A percentile compares a stretch with the other conserved stretches of the same genome.
phyloP scores from a whole-genome alignment of 768 basidiomycete genomes.

The Macrolepiota albuminosa region DNA sequence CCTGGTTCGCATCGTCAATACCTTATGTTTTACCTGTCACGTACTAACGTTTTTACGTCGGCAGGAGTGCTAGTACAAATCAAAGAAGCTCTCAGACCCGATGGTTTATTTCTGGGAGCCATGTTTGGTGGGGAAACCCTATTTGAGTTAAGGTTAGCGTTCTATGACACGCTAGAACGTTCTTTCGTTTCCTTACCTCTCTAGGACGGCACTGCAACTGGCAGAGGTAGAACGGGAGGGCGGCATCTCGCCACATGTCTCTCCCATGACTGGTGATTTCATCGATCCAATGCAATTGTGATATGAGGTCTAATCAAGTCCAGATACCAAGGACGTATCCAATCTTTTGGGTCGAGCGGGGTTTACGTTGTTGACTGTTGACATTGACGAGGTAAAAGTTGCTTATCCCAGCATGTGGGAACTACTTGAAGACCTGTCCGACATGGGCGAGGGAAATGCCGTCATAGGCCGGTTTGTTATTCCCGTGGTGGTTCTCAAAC shows the following conservation, averaged over 20 bases:
- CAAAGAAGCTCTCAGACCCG: constrained; percentile 75
- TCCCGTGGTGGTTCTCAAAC: not conserved
- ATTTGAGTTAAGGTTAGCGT: constrained; percentile 77
- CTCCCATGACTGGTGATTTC: constrained; percentile 89
- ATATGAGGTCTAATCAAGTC: not conserved
- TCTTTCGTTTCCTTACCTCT: not conserved
- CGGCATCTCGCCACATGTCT: constrained; percentile 93
- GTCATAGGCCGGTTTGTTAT: constrained; percentile 71
- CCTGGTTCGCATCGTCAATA: constrained; percentile 53
- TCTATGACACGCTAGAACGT: not conserved
- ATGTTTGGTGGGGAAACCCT: constrained; percentile 95
- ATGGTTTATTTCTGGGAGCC: constrained; percentile 92
- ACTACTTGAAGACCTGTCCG: constrained; percentile 84
- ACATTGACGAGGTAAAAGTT: constrained; percentile 89
- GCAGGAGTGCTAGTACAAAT: constrained; percentile 84
- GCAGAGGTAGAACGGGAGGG: constrained; percentile 94
- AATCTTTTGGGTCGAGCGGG: constrained; percentile 91
- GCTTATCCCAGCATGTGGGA: constrained; percentile 96
- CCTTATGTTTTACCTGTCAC: not conserved
- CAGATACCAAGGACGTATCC: constrained; percentile 91
- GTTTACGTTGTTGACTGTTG: constrained; percentile 90
- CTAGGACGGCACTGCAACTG: constrained; percentile 85
- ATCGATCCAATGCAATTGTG: not conserved
- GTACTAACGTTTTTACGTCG: not conserved
- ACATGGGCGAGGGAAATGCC: constrained; percentile 97